Base-by-base conservation (phyloP, 192 early-diverging fungal genomes). In the Backusella parvicylindrica region DNA sequence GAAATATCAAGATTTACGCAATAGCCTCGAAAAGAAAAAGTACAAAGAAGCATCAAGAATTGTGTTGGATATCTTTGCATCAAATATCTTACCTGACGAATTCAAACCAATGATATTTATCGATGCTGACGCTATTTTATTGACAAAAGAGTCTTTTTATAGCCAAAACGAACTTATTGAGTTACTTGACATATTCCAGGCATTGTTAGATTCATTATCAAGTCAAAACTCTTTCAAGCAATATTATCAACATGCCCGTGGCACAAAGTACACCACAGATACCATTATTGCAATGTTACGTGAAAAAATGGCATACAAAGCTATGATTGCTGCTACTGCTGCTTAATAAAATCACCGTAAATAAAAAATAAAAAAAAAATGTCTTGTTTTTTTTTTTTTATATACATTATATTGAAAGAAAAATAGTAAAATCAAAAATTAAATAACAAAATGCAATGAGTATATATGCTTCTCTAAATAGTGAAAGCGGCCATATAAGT, bases 401-500 rank as follows among this genome's bases (percentile, higher is more conserved):
- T 38, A 36, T 68, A 21, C 35, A 60, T 28, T 60, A 28, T 60
- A 60, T 60, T 60, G 53, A 50, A 50, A 28, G 53, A 60, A 60
- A 60, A 56, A 56, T 60, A 60, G 8, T 56, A 60, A 50, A 21
- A 23, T 6, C 21, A 60, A n/a, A n/a, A n/a, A n/a, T n/a, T n/a
- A n/a, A n/a, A 60, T 28, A 60, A 60, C 43, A 47, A 60, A 60
- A 60, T 60, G 53, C 53, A 60, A 60, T 60, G 53, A 28, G 53
- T 60, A 21, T 50, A 7, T 21, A n/a, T 18, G 49, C 7, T 50
- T 50, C n/a, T 66, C 36, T 68, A 68, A 23, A 68, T 33, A 3
- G 66, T 15, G 36, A 68, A 68, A 23, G 66, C 32, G 23, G 66
- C 21, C 66, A 68, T 68, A 36, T 37, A 68, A 23, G 66, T 68